Conservation (phyloP, 2,329 filamentous ascomycete species). For the Microcyclospora pomicola region DNA sequence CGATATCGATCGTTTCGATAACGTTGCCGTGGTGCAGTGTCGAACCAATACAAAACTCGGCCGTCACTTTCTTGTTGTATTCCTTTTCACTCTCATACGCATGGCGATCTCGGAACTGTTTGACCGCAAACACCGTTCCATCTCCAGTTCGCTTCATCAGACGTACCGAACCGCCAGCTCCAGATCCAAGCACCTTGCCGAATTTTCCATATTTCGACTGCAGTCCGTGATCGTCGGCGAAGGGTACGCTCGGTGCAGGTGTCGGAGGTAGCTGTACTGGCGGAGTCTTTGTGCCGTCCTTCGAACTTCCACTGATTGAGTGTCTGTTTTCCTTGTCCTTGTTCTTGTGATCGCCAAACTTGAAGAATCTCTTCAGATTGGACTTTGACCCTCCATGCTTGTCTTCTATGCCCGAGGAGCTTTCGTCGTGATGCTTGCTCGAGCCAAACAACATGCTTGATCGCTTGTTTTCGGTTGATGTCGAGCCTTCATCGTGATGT, state of each 20-base stretch:
- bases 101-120: constrained; percentile 87
- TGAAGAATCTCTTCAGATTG: constrained; percentile 94
- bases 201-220: constrained; percentile 91
- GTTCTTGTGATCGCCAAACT: constrained; percentile 50
- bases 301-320: constrained; percentile 9
- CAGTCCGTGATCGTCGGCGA: constrained; percentile 84
- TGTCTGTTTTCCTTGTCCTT: constrained; percentile 43
- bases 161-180: constrained; percentile 85
- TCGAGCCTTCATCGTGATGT: neutral
- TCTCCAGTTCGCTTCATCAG: constrained; percentile 90
- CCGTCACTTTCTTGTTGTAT: constrained; percentile 95
- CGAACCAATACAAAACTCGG: constrained; percentile 95
- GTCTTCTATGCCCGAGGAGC: constrained; percentile 21
- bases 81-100: constrained; percentile 88
- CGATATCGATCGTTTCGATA: constrained; percentile 92
- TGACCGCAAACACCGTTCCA: constrained; percentile 88
- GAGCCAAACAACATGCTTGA: constrained; percentile 41
- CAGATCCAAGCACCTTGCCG: constrained; percentile 82
- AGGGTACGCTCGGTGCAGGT: constrained; percentile 50
- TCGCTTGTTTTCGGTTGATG: constrained; percentile 30
- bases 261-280: constrained; percentile 5
- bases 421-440: constrained; percentile 40
- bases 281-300: constrained; percentile 15
- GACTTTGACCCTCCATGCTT: constrained; percentile 62
- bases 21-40: constrained; percentile 96